A percentile compares a stretch with the other conserved stretches of the same genome.
Conservation (phyloP, 176 grass and related monocot genomes). For the Oryza officinalis region DNA sequence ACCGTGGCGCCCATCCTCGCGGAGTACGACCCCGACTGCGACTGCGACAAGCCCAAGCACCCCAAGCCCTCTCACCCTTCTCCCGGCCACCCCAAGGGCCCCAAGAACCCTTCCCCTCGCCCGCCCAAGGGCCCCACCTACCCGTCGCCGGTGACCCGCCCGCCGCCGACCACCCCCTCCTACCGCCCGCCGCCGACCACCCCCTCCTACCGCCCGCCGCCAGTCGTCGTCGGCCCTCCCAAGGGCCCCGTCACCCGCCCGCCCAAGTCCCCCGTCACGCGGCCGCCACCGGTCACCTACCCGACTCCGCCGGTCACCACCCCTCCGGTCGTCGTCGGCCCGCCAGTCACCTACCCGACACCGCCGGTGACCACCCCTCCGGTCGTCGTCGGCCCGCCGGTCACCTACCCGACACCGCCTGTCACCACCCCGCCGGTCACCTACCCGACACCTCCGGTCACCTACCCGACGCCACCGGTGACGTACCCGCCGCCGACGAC, state of each 20-base stretch:
- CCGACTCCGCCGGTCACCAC: not conserved
- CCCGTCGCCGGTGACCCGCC: conserved; percentile 40
- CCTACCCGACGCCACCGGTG: conserved; percentile 34
- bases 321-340: not conserved
- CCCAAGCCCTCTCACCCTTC: conserved; percentile 33
- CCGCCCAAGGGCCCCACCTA: conserved; percentile 28
- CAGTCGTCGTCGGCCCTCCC: not conserved
- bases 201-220: too few species aligned
- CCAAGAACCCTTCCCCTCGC: conserved; percentile 12
- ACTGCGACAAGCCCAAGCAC: conserved; percentile 47
- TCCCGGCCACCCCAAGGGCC: conserved; percentile 25
- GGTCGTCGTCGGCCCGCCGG: not conserved
- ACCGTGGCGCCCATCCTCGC: conserved; percentile 46
- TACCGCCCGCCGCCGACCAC: not conserved
- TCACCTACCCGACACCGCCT: conserved; percentile 33
- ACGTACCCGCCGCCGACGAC: conserved; percentile 27
- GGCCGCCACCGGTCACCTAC: not conserved
- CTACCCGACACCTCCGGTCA: conserved; percentile 25
- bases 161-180: conserved; percentile 12
- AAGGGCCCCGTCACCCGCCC: conserved; percentile 6
- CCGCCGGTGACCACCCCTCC: conserved; percentile 20
- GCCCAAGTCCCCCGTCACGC: not conserved
- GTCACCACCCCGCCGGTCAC: conserved; percentile 22
- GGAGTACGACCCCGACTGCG: conserved; percentile 28
- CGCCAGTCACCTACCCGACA: not conserved